Evolutionary conservation across 176 grass and related monocot genomes (phyloP), one percentile per base, ranked within the genome.

Genomic region (Metroxylon sagu): DNA sequence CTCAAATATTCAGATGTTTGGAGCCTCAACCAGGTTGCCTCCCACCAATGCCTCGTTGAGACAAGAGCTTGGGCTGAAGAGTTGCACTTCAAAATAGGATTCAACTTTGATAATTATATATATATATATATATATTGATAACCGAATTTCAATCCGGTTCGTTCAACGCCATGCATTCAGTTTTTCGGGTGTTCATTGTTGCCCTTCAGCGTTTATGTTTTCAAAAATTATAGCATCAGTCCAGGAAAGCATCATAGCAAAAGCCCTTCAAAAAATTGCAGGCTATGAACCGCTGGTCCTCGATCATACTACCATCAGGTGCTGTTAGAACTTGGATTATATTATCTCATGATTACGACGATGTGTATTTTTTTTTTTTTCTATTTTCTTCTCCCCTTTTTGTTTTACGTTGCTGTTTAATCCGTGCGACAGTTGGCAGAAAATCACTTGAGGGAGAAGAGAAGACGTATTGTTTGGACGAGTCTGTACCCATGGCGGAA

Each of bases 281-380:
- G 80, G 83, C 26, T 91, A 92, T 60, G 77, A 76, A 74, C 79
- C 57, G 29, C 69, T 88, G 65, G 78, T 74, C 77, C 83, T 80
- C 81, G 62, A 43, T 88, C 87, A 85, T 92, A 98, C 72, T 98
- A 98, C 75, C 92, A 98, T 57, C 93, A 98, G 84, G 87, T 98
- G 67, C 51, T 52, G 19, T 21, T 16, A 57, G 54, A 55, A 73
- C 74, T 64, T 71, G 27, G 61, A 52, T 16, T 70, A n/a, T 21
- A 25, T 57, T 60, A 71, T 52, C 57, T 15, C n/a, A 16, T n/a
- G n/a, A n/a, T n/a, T n/a, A n/a, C n/a, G n/a, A 49, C 5, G 61
- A 31, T 26, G 12, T 60, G 26, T 29, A 54, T 55, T 14, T 74
- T 68, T 58, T 58, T 49, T 54, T 31, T 60, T 88, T 80, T 74